These are phyloP conservation scores for Cercospora citrullina DNA, from an alignment of 2,329 filamentous ascomycete genomes.

Conservation along the genomic window DNA sequence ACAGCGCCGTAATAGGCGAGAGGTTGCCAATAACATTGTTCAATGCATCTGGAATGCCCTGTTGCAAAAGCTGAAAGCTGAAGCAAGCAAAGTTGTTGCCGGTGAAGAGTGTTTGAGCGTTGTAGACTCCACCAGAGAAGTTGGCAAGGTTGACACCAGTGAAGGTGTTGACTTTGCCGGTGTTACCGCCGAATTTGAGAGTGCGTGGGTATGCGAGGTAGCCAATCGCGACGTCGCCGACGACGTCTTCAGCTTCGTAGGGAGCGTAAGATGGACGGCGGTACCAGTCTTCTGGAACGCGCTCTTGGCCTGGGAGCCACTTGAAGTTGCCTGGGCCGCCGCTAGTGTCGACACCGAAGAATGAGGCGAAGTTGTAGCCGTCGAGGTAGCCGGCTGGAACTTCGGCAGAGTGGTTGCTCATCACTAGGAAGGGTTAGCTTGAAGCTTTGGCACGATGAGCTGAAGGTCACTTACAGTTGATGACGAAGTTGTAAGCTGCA, in stretches of 20 bases:
- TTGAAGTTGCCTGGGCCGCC: conserved; percentile 25
- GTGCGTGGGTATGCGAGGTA: conserved; percentile 23
- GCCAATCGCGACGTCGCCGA: conserved; percentile 20
- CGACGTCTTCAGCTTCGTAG: conserved; percentile 23
- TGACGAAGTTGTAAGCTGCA: conserved; percentile 35
- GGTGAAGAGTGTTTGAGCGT: conserved; percentile 29
- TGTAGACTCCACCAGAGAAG: conserved; percentile 46
- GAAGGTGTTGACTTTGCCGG: conserved; percentile 38
- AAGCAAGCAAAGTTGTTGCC: conserved; percentile 28
- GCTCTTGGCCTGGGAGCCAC: conserved; percentile 27
- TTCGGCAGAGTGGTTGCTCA: conserved; percentile 30
- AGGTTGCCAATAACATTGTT: conserved; percentile 19
- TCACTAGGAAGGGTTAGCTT: conserved; percentile 23
- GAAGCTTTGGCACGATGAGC: background rate
- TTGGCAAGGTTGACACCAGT: conserved; percentile 39
- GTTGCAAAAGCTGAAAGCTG: conserved; percentile 35
- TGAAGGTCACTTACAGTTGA: conserved; percentile 19
- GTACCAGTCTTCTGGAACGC: conserved; percentile 31
- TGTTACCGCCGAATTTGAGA: conserved; percentile 39
- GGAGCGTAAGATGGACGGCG: conserved; percentile 25
- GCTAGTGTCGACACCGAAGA: conserved; percentile 26
- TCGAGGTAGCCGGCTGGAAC: conserved; percentile 28
- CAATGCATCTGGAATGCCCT: conserved; percentile 36
- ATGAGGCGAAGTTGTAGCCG: conserved; percentile 27
- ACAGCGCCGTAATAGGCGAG: conserved; percentile 20